Conservation (phyloP, 2,329 filamentous ascomycete genomes). For the Botrytis fragariae region DNA sequence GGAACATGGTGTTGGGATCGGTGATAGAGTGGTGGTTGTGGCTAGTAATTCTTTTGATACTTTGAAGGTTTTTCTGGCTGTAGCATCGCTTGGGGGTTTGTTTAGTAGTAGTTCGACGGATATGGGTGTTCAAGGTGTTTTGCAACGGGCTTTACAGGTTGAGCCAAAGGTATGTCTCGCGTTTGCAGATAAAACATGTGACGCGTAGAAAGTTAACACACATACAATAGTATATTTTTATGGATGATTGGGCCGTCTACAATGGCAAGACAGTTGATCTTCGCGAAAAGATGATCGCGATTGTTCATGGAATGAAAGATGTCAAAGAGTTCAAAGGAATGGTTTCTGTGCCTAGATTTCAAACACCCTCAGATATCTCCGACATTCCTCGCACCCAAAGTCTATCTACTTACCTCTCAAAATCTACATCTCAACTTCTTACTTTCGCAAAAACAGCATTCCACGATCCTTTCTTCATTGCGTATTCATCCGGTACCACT, state of each 20-base stretch:
- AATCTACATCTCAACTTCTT: slow-evolving; percentile 24
- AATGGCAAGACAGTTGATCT: slow-evolving; percentile 75
- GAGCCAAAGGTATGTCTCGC: slow-evolving; percentile 55
- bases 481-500: slow-evolving; percentile 78
- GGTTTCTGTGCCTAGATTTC: neutral
- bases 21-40: slow-evolving; percentile 74
- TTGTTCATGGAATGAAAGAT: neutral
- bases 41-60: slow-evolving; percentile 75
- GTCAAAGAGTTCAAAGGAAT: neutral
- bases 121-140: slow-evolving; percentile 75
- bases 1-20: slow-evolving; percentile 61
- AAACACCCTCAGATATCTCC: neutral
- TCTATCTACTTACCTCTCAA: neutral
- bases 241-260: slow-evolving; percentile 77
- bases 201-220: neutral
- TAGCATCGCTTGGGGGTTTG: slow-evolving; percentile 67
- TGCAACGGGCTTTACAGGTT: slow-evolving; percentile 73
- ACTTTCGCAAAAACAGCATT: slow-evolving; percentile 34
- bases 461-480: slow-evolving; percentile 72
- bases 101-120: slow-evolving; percentile 78
- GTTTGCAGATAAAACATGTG: neutral
- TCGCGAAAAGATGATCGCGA: slow-evolving; percentile 60
- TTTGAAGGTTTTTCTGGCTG: slow-evolving; percentile 66
- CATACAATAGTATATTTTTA: slow-evolving; percentile 62
- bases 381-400: neutral